These are phyloP conservation scores for Pisolithus albus DNA, from an alignment of 768 basidiomycete genomes.

Conservation along the genomic window DNA sequence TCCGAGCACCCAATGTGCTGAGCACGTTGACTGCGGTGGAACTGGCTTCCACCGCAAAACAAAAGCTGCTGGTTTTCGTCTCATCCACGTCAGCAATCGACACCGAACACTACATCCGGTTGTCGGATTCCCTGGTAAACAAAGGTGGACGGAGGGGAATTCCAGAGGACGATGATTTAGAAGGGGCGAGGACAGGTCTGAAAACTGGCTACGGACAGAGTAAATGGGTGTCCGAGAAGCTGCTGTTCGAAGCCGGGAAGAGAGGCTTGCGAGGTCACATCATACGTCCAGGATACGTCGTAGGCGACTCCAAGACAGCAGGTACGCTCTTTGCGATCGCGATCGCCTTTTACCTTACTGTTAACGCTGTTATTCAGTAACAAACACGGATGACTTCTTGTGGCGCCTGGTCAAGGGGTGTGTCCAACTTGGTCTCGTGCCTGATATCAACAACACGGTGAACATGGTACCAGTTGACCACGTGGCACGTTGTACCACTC, in stretches of 20 bases:
- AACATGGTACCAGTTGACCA: conserved; percentile 99
- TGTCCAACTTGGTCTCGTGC: conserved; percentile 90
- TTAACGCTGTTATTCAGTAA: conserved; percentile 46
- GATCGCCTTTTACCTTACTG: not conserved
- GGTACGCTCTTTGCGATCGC: conserved; percentile 41
- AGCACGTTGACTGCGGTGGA: conserved; percentile 80
- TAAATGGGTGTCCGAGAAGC: conserved; percentile 97
- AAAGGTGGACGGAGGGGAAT: conserved; percentile 53
- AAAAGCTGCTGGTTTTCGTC: conserved; percentile 83
- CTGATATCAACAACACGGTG: conserved; percentile 96
- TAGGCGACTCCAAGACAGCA: conserved; percentile 84
- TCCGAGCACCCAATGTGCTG: conserved; percentile 88
- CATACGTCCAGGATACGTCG: conserved; percentile 90
- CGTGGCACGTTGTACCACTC: conserved; percentile 75
- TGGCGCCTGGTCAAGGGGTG: conserved; percentile 99
- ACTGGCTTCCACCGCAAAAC: conserved; percentile 64
- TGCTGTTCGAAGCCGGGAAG: conserved; percentile 85
- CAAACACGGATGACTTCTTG: conserved; percentile 98
- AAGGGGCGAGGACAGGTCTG: conserved; percentile 67
- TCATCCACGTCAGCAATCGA: conserved; percentile 96
- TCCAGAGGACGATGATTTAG: conserved; percentile 82
- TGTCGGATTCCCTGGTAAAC: conserved; percentile 64
- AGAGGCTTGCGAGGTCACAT: conserved; percentile 82
- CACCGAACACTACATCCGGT: conserved; percentile 80
- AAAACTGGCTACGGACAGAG: conserved; percentile 95